Conservation (phyloP, 257 asterid genomes). For the Solanum bulbocastanum region DNA sequence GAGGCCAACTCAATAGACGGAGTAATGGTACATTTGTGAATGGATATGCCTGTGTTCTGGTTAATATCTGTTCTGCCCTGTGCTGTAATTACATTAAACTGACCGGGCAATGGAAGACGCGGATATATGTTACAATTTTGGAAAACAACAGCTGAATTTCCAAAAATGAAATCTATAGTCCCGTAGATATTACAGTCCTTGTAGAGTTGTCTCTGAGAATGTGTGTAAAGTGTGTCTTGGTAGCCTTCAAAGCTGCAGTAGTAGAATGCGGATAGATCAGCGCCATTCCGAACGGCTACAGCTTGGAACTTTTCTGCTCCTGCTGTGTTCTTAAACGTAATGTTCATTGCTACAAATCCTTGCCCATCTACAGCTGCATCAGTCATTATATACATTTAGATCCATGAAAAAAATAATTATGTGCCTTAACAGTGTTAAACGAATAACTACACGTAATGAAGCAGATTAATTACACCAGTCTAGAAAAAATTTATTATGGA, state of each 20-base stretch:
- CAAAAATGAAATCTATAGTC: background rate
- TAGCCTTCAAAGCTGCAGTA: slow-evolving; percentile 1
- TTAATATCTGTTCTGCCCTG: background rate
- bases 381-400: background rate
- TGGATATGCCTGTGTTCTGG: slow-evolving; percentile 4
- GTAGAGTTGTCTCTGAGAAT: background rate
- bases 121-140: background rate
- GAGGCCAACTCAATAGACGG: background rate
- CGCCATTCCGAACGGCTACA: background rate
- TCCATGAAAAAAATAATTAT: background rate
- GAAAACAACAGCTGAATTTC: slow-evolving; percentile 1
- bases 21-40: background rate
- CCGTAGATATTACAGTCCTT: background rate
- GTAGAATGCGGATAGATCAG: background rate
- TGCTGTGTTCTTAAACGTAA: slow-evolving; percentile 6
- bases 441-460: background rate
- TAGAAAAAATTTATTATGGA: no score
- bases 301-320: slow-evolving; percentile 8
- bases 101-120: background rate
- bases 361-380: slow-evolving; percentile 4
- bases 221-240: slow-evolving; percentile 6
- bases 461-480: background rate
- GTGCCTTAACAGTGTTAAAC: background rate
- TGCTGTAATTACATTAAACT: background rate
- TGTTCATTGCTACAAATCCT: slow-evolving; percentile 1